phyloP scores from a whole-genome alignment of 345 rosid genomes.

The Angophora floribunda region DNA sequence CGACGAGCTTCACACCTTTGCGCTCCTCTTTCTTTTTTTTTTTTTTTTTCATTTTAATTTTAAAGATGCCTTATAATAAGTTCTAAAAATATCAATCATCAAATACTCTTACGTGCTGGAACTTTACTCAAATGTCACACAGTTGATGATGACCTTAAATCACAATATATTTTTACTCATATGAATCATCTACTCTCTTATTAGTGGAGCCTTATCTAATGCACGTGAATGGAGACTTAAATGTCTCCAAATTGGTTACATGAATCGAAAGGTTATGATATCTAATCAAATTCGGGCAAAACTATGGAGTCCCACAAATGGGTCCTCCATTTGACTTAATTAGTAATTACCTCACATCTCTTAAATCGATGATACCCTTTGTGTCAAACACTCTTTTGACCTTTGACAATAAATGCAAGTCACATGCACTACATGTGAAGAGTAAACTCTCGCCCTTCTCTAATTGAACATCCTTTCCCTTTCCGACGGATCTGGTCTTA shows the following conservation, averaged over 20 bases:
- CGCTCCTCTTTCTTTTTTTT: background rate
- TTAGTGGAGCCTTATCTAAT: fast-evolving
- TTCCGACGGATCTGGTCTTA: background rate
- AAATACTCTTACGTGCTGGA: background rate
- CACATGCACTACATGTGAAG: background rate
- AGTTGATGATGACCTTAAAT: background rate
- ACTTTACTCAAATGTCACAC: too few species aligned
- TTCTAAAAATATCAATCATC: background rate
- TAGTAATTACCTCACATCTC: too few species aligned
- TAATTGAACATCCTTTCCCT: background rate
- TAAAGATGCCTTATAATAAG: background rate
- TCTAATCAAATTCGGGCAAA: background rate
- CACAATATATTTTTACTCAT: fast-evolving
- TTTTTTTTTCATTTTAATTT: background rate
- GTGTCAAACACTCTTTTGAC: background rate
- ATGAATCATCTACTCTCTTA: fast-evolving
- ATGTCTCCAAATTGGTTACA: background rate
- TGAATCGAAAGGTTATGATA: background rate
- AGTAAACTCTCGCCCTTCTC: background rate
- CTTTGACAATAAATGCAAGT: background rate
- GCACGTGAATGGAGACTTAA: fast-evolving
- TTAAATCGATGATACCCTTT: background rate
- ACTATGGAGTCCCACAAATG: background rate
- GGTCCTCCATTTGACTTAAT: too few species aligned
- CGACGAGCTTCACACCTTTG: background rate